Percentiles rank a stretch among this genome's conserved stretches.
phyloP scores from a whole-genome alignment of 176 grass and related monocot species.

The Oropetium thomaeum region DNA sequence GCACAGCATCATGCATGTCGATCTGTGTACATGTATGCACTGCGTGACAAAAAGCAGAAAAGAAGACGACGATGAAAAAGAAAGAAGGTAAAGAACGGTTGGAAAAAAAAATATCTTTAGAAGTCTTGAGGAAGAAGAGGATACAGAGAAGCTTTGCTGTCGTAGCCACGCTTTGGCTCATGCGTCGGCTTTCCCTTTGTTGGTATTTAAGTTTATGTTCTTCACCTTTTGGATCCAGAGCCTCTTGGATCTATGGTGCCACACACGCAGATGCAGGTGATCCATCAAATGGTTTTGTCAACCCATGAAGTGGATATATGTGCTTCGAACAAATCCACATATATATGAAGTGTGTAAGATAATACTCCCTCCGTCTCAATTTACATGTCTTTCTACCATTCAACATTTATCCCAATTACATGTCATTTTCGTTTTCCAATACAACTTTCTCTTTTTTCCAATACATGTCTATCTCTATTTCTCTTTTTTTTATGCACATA shows the following conservation, averaged over 20 bases:
- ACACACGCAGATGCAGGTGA: constrained; percentile 6
- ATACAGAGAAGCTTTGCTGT: constrained; percentile 73
- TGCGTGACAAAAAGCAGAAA: constrained; percentile 30
- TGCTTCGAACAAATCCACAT: neutral
- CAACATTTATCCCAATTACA: too few relatives aligned
- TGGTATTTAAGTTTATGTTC: constrained; percentile 36
- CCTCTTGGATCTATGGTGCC: constrained; percentile 9
- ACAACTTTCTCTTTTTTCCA: too few relatives aligned
- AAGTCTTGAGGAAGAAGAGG: constrained; percentile 68
- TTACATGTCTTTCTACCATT: too few relatives aligned
- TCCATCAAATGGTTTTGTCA: too few relatives aligned
- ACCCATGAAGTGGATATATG: neutral
- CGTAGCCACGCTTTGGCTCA: constrained; percentile 47
- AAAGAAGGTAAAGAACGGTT: neutral
- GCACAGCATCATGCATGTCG: neutral
- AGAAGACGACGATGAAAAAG: neutral
- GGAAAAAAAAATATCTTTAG: constrained; percentile 51
- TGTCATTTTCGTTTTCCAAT: too few relatives aligned
- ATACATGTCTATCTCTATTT: too few relatives aligned
- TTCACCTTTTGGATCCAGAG: too few relatives aligned
- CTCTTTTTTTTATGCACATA: too few relatives aligned
- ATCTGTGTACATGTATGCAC: constrained; percentile 14
- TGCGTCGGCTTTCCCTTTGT: constrained; percentile 47
- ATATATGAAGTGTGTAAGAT: too few relatives aligned
- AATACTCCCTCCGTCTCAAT: too few relatives aligned